phyloP scores from a whole-genome alignment of 2,329 filamentous ascomycete species.

The Calonectria pseudoreteaudii region DNA sequence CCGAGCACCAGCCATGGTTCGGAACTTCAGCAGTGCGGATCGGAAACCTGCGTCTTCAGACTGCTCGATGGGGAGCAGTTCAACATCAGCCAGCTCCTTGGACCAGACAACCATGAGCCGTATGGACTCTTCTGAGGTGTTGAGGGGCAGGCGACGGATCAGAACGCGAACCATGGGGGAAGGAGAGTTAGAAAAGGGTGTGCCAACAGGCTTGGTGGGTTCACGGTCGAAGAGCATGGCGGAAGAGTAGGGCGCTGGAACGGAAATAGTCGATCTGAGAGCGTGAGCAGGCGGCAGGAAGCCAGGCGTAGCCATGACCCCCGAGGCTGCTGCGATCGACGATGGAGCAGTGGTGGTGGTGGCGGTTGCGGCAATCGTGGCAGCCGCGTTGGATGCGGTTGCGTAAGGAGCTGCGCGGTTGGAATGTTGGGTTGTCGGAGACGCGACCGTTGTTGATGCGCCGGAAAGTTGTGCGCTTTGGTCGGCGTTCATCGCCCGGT shows the following conservation, averaged over 20 bases:
- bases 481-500: slow-evolving; percentile 46
- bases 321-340: slow-evolving; percentile 15
- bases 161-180: slow-evolving; percentile 56
- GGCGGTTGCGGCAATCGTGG: slow-evolving; percentile 12
- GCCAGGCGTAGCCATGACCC: slow-evolving; percentile 58
- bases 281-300: slow-evolving; percentile 56
- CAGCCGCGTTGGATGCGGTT: slow-evolving; percentile 39
- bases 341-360: neutral
- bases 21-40: slow-evolving; percentile 66
- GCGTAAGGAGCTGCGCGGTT: slow-evolving; percentile 49
- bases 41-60: slow-evolving; percentile 63
- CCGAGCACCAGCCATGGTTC: slow-evolving; percentile 62
- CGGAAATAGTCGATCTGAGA: slow-evolving; percentile 48
- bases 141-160: slow-evolving; percentile 66
- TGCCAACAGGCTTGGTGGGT: slow-evolving; percentile 53
- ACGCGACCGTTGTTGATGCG: slow-evolving; percentile 41
- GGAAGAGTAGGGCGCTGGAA: slow-evolving; percentile 50
- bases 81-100: slow-evolving; percentile 64
- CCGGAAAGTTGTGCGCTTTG: slow-evolving; percentile 37
- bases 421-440: slow-evolving; percentile 38
- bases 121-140: slow-evolving; percentile 65
- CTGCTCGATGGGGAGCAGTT: slow-evolving; percentile 62
- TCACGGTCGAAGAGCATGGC: slow-evolving; percentile 55
- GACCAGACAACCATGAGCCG: slow-evolving; percentile 70
- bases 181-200: slow-evolving; percentile 51